A percentile compares a stretch with the other conserved stretches of the same genome.
phyloP scores from a whole-genome alignment of 495 filamentous ascomycete species.

The Xylaria telfairii region DNA sequence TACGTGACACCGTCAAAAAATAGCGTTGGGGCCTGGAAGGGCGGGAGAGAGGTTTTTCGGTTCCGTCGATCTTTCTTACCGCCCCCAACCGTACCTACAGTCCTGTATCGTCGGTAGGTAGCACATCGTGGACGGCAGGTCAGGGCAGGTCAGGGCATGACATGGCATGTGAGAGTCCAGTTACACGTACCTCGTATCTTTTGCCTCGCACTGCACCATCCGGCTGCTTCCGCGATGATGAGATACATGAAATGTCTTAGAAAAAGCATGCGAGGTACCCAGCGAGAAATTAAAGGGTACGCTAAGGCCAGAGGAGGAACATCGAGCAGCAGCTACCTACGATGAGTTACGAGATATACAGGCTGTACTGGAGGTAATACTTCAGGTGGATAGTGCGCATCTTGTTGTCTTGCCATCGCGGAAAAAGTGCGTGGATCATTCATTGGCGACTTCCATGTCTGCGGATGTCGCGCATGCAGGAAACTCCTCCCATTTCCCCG shows the following conservation, averaged over 20 bases:
- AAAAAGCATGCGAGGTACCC: conserved; percentile 8
- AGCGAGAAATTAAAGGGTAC: not conserved
- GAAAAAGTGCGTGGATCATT: not conserved
- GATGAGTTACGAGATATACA: no score
- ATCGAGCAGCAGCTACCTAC: no score
- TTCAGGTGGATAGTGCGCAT: not conserved
- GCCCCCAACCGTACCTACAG: not conserved
- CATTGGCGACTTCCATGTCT: not conserved
- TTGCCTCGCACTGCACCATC: no score
- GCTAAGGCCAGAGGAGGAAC: not conserved
- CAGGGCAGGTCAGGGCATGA: no score
- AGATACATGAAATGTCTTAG: not conserved
- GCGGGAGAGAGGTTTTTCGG: not conserved
- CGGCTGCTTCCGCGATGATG: conserved; percentile 1
- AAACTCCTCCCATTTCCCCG: conserved; percentile 4
- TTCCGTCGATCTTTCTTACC: not conserved
- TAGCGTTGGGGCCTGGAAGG: conserved; percentile 1
- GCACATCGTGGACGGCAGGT: not conserved
- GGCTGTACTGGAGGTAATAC: no score
- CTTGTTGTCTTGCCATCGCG: not conserved
- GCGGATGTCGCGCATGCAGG: conserved; percentile 17
- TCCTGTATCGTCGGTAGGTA: no score
- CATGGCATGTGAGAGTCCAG: not conserved
- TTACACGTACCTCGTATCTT: not conserved
- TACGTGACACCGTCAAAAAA: not conserved